Evolutionary conservation across 805 yeast genomes (phyloP), one percentile per base, ranked within the genome.

Genomic region (Yamadazyma akitaensis): DNA sequence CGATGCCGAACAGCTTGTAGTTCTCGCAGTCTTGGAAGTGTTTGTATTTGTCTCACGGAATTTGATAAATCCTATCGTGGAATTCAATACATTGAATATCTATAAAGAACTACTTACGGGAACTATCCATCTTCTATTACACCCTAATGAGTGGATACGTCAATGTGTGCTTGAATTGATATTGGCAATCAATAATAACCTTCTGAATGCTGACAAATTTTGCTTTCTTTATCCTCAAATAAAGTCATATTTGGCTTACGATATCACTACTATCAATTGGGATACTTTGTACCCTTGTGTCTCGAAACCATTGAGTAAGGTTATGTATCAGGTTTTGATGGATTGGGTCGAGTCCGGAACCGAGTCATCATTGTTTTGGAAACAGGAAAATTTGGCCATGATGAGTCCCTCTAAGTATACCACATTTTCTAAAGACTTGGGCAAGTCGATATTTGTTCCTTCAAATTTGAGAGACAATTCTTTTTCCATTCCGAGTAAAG

Each of bases 141-240:
- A 91, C 59, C 98, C 98, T 0, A 91, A 89, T 62, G 85, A 80
- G 44, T 84, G 95, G 82, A 84, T 92, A 10, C 66, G 96, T 33
- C 88, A 87, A 52, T 76, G 85, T 1, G 79, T 85, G 0, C 57
- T 89, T 37, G 66, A 73, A 2, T 70, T 90, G 42, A 70, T 90
- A 1, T 68, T 85, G 2, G 75, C 85, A 0, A 76, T 88, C 1
- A 80, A 87, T 1, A 70, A 73, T 2, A 81, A 80, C 54, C 62
- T 90, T 21, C 73, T 85, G 11, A 73, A 81, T 18, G 94, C 97
- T 0, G 97, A 94, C 54, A 67, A 80, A 10, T 88, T 85, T 55
- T 92, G 98, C 57, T 75, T 89, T 61, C 66, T 91, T 5, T 85
- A 88, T 50, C 98, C 97, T 0, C 72, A 88, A 31, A 76, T 94